A percentile compares a stretch with the other conserved stretches of the same genome.
phyloP scores from a whole-genome alignment of 306 rosid species.

The Prunus mira region DNA sequence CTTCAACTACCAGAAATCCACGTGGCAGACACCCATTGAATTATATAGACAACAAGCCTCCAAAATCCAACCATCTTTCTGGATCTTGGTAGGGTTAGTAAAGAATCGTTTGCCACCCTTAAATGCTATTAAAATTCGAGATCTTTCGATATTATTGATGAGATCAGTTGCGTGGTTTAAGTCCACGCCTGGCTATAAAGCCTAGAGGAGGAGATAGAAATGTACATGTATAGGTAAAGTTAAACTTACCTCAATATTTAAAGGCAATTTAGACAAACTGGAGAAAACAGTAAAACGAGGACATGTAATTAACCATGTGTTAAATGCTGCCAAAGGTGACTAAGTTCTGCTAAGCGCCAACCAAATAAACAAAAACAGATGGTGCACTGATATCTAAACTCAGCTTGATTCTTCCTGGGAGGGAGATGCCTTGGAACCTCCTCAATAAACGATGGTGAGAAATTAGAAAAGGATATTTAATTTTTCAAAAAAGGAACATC shows the following conservation, averaged over 20 bases:
- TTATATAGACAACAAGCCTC: neutral
- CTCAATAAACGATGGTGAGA: neutral
- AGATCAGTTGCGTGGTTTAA: neutral
- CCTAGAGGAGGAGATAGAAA: neutral
- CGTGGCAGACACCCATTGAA: constrained; percentile 14
- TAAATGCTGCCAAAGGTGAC: neutral
- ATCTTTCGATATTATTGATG: neutral
- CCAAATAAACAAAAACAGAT: neutral
- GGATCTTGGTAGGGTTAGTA: constrained; percentile 2
- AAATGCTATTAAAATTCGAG: neutral
- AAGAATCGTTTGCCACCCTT: constrained; percentile 16
- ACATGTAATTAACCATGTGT: neutral
- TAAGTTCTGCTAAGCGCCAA: neutral
- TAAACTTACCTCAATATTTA: neutral
- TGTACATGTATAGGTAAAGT: neutral
- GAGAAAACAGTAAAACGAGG: neutral
- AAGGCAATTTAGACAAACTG: neutral
- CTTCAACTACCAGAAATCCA: constrained; percentile 6
- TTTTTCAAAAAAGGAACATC: neutral
- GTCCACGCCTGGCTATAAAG: neutral
- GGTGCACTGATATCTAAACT: neutral
- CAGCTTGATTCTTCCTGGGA: neutral
- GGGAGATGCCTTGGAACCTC: constrained; percentile 1
- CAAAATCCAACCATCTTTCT: neutral
- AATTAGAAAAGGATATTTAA: neutral